phyloP scores from a whole-genome alignment of 208 protist species.

The Crithidia acanthocephali region DNA sequence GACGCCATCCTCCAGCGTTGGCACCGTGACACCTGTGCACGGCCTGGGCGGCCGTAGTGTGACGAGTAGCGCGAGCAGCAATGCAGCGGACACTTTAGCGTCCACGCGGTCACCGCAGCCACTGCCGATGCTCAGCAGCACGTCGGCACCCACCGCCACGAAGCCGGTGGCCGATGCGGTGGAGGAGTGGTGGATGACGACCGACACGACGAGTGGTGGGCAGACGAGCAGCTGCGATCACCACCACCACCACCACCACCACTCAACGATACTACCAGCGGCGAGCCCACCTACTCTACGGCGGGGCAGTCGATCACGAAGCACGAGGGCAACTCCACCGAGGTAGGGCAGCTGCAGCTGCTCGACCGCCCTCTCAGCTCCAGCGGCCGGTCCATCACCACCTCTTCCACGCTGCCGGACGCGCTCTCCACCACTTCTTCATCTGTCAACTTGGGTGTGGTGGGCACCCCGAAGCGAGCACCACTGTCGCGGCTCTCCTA shows the following conservation, averaged over 20 bases:
- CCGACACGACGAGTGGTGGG: not conserved
- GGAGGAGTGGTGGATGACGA: conserved; percentile 13
- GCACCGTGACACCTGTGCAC: not conserved
- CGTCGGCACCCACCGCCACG: not conserved
- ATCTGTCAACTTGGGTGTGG: not conserved
- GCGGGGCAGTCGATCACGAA: not conserved
- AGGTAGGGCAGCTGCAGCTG: conserved; percentile 7
- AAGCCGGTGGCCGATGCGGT: not conserved
- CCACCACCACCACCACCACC: no score
- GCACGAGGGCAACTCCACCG: not conserved
- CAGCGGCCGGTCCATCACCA: not conserved
- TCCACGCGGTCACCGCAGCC: not conserved
- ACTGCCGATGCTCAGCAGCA: not conserved
- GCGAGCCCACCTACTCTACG: conserved; percentile 3
- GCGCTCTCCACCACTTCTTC: conserved; percentile 2
- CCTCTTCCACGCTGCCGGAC: conserved; percentile 2
- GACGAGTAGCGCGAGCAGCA: conserved; percentile 4
- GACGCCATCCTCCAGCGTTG: conserved; percentile 1
- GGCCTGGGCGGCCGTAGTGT: not conserved
- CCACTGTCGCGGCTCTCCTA: conserved; percentile 9
- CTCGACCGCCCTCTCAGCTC: conserved; percentile 6
- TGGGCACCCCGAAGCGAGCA: not conserved
- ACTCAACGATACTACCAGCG: not conserved
- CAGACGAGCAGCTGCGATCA: not conserved
- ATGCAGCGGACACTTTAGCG: not conserved